Conservation (phyloP, 73 alveolate genomes). For the Tetrahymena thermophila region DNA sequence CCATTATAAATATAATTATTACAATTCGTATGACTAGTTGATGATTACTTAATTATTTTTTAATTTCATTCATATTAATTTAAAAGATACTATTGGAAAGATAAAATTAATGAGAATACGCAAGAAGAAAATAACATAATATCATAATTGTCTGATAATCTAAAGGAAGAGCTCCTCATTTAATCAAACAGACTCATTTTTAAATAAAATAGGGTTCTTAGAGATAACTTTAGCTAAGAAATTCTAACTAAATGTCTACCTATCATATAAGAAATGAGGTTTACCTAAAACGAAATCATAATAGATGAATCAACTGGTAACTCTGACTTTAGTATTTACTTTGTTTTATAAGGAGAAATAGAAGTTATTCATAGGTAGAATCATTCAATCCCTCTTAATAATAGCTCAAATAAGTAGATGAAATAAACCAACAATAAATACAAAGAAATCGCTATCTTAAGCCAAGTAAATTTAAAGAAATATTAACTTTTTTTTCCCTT, state of each 20-base stretch:
- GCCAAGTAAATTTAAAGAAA: background rate
- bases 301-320: background rate
- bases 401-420: background rate
- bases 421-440: background rate
- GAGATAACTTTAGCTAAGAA: background rate
- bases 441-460: background rate
- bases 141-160: slow-evolving; percentile 10
- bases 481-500: background rate
- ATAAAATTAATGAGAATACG: background rate
- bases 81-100: slow-evolving; percentile 25
- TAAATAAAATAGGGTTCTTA: background rate
- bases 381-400: background rate
- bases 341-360: background rate
- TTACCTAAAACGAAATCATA: background rate
- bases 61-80: background rate
- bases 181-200: slow-evolving; percentile 1
- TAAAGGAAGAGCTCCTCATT: slow-evolving; percentile 23
- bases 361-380: background rate
- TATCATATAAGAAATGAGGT: background rate
- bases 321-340: background rate
- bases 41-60: too few relatives aligned
- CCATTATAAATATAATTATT: too few relatives aligned
- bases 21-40: too few relatives aligned
- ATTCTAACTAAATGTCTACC: background rate
- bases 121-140: slow-evolving; percentile 22